Conservation (phyloP, 139 green algal genomes). For the Volvox reticuliferus region DNA sequence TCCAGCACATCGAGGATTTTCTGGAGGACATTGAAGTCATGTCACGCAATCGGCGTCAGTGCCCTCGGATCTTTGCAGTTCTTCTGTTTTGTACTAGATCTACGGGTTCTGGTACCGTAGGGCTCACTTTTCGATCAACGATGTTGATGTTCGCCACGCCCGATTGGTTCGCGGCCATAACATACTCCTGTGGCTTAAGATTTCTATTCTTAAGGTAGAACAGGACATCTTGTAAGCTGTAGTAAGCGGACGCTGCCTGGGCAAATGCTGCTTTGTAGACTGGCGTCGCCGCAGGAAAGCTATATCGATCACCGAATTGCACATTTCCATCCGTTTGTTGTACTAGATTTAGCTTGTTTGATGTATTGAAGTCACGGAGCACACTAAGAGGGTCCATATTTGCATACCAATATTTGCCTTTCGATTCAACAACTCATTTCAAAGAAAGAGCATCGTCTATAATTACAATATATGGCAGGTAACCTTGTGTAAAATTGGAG, state of each 20-base stretch:
- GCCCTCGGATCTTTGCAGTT: neutral
- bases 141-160: constrained; percentile 39
- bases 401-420: neutral
- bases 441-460: no score
- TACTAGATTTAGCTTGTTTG: neutral
- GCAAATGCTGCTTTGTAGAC: constrained; percentile 39
- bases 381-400: constrained; percentile 36
- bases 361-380: constrained; percentile 27
- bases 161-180: constrained; percentile 44
- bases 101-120: neutral
- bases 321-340: constrained; percentile 20
- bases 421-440: no score
- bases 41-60: no score
- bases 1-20: constrained; percentile 64
- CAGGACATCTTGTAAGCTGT: constrained; percentile 51
- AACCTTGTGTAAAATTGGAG: no score
- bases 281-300: constrained; percentile 32
- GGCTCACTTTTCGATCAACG: constrained; percentile 49
- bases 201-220: constrained; percentile 48
- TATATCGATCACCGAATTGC: constrained; percentile 39
- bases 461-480: no score
- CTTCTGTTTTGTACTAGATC: neutral
- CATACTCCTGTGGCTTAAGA: constrained; percentile 52
- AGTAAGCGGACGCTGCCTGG: constrained; percentile 31
- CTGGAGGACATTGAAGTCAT: constrained; percentile 10